Evolutionary conservation across 805 yeast species (phyloP).

Genomic region (Metschnikowia kofuensis): DNA sequence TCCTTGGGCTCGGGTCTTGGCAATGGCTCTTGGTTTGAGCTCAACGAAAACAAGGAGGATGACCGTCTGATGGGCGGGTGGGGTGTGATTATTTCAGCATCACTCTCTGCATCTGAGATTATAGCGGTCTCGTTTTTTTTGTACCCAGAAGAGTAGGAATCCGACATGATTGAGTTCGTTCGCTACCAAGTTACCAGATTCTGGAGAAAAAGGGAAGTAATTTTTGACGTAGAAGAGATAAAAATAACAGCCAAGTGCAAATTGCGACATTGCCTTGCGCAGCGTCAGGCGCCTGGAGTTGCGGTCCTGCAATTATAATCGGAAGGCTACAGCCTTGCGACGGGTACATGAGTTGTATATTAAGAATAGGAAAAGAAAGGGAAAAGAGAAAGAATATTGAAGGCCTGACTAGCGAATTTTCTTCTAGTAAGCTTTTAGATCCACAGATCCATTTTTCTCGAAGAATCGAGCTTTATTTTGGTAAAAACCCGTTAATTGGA

Average conservation of each 20-base stretch:
- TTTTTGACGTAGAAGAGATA: not conserved
- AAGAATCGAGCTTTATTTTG: too few species aligned
- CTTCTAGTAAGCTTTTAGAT: too few species aligned
- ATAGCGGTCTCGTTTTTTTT: slow-evolving; percentile 34
- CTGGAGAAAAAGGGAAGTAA: too few species aligned
- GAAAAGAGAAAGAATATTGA: too few species aligned
- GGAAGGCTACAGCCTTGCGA: not conserved
- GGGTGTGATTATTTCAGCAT: slow-evolving; percentile 23
- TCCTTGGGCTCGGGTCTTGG: slow-evolving; percentile 79
- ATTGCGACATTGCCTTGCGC: slow-evolving; percentile 2
- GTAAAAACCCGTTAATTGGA: too few species aligned
- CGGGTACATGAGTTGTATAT: too few species aligned
- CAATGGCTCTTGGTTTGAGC: slow-evolving; percentile 55
- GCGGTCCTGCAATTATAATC: slow-evolving; percentile 6
- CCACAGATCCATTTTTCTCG: too few species aligned
- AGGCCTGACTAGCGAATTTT: too few species aligned
- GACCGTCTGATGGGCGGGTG: slow-evolving; percentile 45
- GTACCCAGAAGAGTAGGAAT: slow-evolving; percentile 19
- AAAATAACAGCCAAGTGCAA: slow-evolving; percentile 1
- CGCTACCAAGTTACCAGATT: too few species aligned
- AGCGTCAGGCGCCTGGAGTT: slow-evolving; percentile 2
- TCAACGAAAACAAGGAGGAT: slow-evolving; percentile 51
- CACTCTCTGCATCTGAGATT: slow-evolving; percentile 36
- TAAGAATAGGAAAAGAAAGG: too few species aligned
- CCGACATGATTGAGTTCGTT: slow-evolving; percentile 1